These are phyloP conservation scores for Penicillium sclerotiorum DNA, from an alignment of 2,329 filamentous ascomycete species.

Conservation along the genomic window DNA sequence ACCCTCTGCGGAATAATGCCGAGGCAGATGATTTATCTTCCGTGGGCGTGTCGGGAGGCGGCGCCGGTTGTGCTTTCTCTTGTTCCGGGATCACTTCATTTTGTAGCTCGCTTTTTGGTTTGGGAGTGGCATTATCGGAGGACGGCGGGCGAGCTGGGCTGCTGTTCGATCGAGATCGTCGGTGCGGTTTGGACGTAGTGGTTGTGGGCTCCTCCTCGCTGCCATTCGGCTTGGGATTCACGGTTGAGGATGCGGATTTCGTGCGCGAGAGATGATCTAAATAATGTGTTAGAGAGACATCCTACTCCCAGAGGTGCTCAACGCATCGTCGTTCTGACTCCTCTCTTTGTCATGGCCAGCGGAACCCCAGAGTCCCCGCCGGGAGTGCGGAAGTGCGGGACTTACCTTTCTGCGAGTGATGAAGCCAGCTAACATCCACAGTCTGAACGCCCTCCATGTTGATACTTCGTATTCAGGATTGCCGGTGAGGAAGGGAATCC, in stretches of 20 bases:
- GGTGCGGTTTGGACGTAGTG: slow-evolving; percentile 22
- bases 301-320: not conserved
- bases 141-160: slow-evolving; percentile 22
- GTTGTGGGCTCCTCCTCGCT: slow-evolving; percentile 26
- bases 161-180: slow-evolving; percentile 27
- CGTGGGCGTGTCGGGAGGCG: slow-evolving; percentile 16
- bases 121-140: slow-evolving; percentile 13
- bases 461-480: slow-evolving; percentile 5
- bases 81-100: slow-evolving; percentile 19
- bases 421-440: slow-evolving; percentile 89
- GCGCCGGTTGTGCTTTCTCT: slow-evolving; percentile 7
- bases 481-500: not conserved
- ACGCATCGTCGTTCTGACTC: not conserved
- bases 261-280: slow-evolving; percentile 40
- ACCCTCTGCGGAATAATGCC: too few species aligned
- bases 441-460: slow-evolving; percentile 79
- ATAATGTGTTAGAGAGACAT: slow-evolving; percentile 9
- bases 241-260: slow-evolving; percentile 37
- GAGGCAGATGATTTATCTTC: slow-evolving; percentile 26
- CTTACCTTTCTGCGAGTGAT: slow-evolving; percentile 80
- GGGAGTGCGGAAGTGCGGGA: slow-evolving; percentile 11
- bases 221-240: slow-evolving; percentile 30
- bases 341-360: not conserved
- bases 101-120: slow-evolving; percentile 20
- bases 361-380: too few species aligned